phyloP scores from a whole-genome alignment of 805 yeast genomes.

The Candida bentonensis region DNA sequence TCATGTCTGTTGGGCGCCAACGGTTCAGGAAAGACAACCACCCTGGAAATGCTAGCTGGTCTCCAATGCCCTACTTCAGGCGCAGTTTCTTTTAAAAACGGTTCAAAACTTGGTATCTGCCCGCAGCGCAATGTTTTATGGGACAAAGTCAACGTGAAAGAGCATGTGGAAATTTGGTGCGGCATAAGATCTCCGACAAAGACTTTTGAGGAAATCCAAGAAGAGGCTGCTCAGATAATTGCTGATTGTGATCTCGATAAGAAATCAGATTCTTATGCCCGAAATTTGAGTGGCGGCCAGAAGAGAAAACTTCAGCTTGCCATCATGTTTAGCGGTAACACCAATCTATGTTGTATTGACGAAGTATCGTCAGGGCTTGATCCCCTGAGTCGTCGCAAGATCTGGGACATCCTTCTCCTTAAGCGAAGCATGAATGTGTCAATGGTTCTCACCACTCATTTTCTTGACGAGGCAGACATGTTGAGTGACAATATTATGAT shows the following conservation, averaged over 20 bases:
- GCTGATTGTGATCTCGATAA: conserved; percentile 18
- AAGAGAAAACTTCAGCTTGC: conserved; percentile 24
- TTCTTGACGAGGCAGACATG: conserved; percentile 25
- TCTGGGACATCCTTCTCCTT: conserved; percentile 22
- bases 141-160: conserved; percentile 23
- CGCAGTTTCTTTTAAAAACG: conserved; percentile 11
- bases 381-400: conserved; percentile 22
- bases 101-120: conserved; percentile 21
- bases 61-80: conserved; percentile 19
- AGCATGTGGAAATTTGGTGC: conserved; percentile 22
- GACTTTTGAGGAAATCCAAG: conserved; percentile 4
- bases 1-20: conserved; percentile 23
- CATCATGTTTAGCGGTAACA: conserved; percentile 23
- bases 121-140: conserved; percentile 24
- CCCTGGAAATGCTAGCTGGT: conserved; percentile 24
- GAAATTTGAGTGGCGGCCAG: conserved; percentile 22
- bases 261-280: conserved; percentile 14
- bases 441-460: conserved; percentile 22
- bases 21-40: conserved; percentile 26
- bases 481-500: conserved; percentile 22
- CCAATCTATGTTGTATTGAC: conserved; percentile 23
- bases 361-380: conserved; percentile 26
- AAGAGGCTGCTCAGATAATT: conserved; percentile 12
- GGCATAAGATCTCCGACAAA: conserved; percentile 12
- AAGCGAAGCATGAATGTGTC: conserved; percentile 16